Evolutionary conservation across 495 filamentous ascomycete genomes (phyloP).

Genomic region (Podospora comata): DNA sequence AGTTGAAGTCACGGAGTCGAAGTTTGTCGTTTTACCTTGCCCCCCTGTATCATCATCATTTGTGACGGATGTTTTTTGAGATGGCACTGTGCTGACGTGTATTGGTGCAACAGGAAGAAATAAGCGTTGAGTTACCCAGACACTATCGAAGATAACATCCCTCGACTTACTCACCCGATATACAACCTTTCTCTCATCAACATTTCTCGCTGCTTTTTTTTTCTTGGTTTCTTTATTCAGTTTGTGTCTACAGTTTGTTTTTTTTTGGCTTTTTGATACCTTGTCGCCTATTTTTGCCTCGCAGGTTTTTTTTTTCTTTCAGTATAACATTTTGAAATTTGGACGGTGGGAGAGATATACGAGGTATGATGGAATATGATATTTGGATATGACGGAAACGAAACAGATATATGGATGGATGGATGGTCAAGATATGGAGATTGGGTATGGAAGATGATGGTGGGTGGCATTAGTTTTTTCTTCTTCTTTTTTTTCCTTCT

Average conservation of each 20-base stretch:
- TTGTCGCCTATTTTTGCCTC: constrained; percentile 24
- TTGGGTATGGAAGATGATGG: neutral
- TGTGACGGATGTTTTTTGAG: too few species aligned
- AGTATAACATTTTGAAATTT: neutral
- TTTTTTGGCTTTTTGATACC: constrained; percentile 32
- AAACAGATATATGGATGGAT: neutral
- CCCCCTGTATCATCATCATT: neutral
- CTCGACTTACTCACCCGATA: neutral
- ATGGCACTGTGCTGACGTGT: constrained; percentile 5
- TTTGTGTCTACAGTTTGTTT: neutral
- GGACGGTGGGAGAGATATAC: neutral
- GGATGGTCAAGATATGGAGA: neutral
- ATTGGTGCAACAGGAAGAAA: constrained; percentile 7
- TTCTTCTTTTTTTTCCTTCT: neutral
- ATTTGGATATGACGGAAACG: neutral
- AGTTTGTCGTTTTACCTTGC: constrained; percentile 15
- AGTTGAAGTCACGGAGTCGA: constrained; percentile 8
- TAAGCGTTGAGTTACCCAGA: constrained; percentile 1
- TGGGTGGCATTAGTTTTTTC: neutral
- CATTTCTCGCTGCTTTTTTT: constrained; percentile 5
- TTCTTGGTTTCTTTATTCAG: neutral
- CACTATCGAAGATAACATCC: too few species aligned
- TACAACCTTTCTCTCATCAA: neutral
- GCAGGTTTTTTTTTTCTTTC: constrained; percentile 13
- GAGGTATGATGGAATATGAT: neutral